phyloP scores from a whole-genome alignment of 2,329 filamentous ascomycete species.

The Monilinia fructigena region DNA sequence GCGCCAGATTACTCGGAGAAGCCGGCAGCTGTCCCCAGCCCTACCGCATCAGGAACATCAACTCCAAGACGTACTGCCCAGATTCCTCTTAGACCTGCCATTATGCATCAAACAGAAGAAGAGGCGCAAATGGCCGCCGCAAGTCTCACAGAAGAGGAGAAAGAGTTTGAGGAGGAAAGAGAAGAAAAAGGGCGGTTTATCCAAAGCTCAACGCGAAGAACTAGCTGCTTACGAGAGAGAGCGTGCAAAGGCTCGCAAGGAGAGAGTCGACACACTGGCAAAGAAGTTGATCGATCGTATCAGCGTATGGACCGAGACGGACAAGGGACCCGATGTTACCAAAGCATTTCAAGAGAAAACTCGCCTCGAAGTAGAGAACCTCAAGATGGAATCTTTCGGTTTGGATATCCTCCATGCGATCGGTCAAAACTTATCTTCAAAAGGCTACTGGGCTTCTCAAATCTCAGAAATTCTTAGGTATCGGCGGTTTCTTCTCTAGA shows the following conservation, averaged over 20 bases:
- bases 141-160: constrained; percentile 69
- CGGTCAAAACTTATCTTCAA: constrained; percentile 81
- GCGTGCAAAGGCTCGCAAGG: constrained; percentile 77
- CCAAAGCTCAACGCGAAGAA: constrained; percentile 91
- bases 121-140: constrained; percentile 63
- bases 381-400: constrained; percentile 99
- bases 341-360: constrained; percentile 91
- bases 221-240: constrained; percentile 85
- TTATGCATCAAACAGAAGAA: constrained; percentile 86
- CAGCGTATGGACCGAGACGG: constrained; percentile 95
- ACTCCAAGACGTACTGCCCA: constrained; percentile 43
- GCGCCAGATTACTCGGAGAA: constrained; percentile 21
- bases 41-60: constrained; percentile 43
- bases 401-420: constrained; percentile 95
- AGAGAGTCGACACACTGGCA: constrained; percentile 80
- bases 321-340: constrained; percentile 83
- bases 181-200: constrained; percentile 84
- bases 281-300: constrained; percentile 87
- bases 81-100: constrained; percentile 77
- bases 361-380: constrained; percentile 88
- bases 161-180: constrained; percentile 74
- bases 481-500: constrained; percentile 89
- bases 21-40: constrained; percentile 29
- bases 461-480: constrained; percentile 94
- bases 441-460: constrained; percentile 88